These are phyloP conservation scores for Colletotrichum endophyticum DNA, from an alignment of 2,329 filamentous ascomycete species.

Conservation along the genomic window DNA sequence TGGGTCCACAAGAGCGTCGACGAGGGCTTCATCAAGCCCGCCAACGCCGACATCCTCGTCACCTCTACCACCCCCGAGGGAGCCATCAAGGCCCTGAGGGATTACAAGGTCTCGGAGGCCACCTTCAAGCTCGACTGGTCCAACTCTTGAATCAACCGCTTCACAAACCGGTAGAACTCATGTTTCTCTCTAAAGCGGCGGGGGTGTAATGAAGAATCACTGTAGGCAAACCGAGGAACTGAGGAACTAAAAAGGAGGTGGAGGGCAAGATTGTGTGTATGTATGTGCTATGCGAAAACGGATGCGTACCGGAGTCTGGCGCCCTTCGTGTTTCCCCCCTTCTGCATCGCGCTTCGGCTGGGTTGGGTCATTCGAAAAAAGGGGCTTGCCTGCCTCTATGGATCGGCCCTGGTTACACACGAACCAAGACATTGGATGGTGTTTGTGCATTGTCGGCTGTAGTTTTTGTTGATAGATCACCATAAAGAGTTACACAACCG, in stretches of 20 bases:
- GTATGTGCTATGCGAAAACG: conserved; percentile 2
- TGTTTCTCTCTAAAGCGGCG: not conserved
- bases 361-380: not conserved
- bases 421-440: not conserved
- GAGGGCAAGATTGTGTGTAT: not conserved
- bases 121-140: conserved; percentile 86
- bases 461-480: conserved; percentile 10
- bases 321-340: conserved; percentile 5
- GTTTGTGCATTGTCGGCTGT: not conserved
- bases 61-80: conserved; percentile 76
- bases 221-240: not conserved
- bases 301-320: conserved; percentile 15
- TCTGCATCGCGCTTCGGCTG: not conserved
- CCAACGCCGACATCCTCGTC: conserved; percentile 77
- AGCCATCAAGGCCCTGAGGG: conserved; percentile 70
- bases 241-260: not conserved
- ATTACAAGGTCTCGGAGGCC: conserved; percentile 78
- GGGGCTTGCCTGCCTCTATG: not conserved
- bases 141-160: conserved; percentile 32
- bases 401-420: not conserved
- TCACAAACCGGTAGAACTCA: not conserved
- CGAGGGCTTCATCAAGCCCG: conserved; percentile 76
- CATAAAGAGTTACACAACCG: conserved; percentile 15
- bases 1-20: conserved; percentile 82
- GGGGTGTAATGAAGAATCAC: not conserved